Base-by-base conservation (phyloP, 108 stramenopile genomes). In the Nannochloropsis gaditana region DNA sequence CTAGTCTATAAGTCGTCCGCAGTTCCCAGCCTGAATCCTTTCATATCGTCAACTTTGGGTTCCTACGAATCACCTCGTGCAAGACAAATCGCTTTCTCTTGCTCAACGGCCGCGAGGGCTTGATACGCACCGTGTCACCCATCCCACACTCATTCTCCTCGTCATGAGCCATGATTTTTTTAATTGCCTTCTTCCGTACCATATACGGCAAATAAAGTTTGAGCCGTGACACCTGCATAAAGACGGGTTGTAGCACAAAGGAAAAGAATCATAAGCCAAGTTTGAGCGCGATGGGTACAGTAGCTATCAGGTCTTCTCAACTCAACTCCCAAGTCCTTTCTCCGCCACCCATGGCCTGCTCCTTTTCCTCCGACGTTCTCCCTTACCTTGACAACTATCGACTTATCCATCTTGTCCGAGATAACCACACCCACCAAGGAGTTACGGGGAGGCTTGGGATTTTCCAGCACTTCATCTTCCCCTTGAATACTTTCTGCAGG, bases 91-190 rank as follows among this genome's bases (percentile, higher is more conserved):
- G 4, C 59, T 73, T 73, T n/a, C 59, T 15, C 59, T 73, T 73
- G 59, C 59, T 73, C 59, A 73, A 73, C 59, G 59, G 59, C 59
- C 59, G 59, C 59, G 59, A 73, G 4, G 59, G 59, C 59, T 73
- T 73, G 59, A 73, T n/a, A 0, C 59, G 59, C 15, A 73, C 59
- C 19, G n/a, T 73, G n/a, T 73, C 59, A 15, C 59, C 59, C 15
- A 73, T n/a, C 59, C 59, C 59, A 73, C 59, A 73, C 59, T 73
- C 59, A n/a, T 73, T 73, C 19, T 15, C 59, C 59, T 73, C 59
- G 59, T 73, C 59, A n/a, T 73, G 59, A n/a, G 59, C 59, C 59
- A 73, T 73, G n/a, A 73, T 73, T n/a, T 73, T 73, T n/a, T 73
- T 73, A 6, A 73, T n/a, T n/a, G 59, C n/a, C 59, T n/a, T 15